Evolutionary conservation across 768 basidiomycete genomes (phyloP).

Genomic region (Mrakia frigida): DNA sequence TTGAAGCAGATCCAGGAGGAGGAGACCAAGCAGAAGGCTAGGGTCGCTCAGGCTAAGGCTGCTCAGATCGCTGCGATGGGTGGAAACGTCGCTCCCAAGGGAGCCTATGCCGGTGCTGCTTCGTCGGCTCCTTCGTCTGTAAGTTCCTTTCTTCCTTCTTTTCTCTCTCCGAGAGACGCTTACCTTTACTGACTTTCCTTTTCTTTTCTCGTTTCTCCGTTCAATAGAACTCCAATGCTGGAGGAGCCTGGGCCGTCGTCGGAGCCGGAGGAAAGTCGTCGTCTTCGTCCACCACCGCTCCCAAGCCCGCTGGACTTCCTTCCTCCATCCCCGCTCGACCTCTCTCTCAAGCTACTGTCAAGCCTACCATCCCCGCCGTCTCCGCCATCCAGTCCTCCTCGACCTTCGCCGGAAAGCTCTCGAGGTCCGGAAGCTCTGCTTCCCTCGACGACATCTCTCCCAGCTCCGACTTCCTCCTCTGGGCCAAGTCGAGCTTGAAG

Average conservation of each 20-base stretch:
- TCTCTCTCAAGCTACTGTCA: conserved; percentile 36
- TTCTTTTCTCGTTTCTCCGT: neutral
- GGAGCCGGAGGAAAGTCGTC: conserved; percentile 65
- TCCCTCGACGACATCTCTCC: conserved; percentile 62
- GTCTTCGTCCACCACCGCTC: conserved; percentile 31
- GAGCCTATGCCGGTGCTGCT: conserved; percentile 44
- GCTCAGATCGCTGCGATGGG: conserved; percentile 27
- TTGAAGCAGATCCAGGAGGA: conserved; percentile 99
- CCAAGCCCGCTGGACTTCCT: conserved; percentile 35
- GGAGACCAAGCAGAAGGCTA: conserved; percentile 78
- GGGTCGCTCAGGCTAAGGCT: conserved; percentile 43
- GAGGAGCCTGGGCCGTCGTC: conserved; percentile 73
- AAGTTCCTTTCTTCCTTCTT: conserved; percentile 3
- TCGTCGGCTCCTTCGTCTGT: conserved; percentile 44
- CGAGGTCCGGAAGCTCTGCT: conserved; percentile 35
- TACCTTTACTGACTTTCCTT: neutral
- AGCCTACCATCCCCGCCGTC: conserved; percentile 43
- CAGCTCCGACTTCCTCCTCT: conserved; percentile 84
- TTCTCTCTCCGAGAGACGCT: neutral
- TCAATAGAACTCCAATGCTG: conserved; percentile 17
- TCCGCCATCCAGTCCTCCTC: conserved; percentile 35
- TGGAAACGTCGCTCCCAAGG: conserved; percentile 30
- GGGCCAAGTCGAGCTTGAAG: conserved; percentile 80
- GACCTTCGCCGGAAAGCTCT: conserved; percentile 23
- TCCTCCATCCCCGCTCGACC: conserved; percentile 44